Conservation (phyloP, 805 yeast species). For the Metschnikowia reukaufii region DNA sequence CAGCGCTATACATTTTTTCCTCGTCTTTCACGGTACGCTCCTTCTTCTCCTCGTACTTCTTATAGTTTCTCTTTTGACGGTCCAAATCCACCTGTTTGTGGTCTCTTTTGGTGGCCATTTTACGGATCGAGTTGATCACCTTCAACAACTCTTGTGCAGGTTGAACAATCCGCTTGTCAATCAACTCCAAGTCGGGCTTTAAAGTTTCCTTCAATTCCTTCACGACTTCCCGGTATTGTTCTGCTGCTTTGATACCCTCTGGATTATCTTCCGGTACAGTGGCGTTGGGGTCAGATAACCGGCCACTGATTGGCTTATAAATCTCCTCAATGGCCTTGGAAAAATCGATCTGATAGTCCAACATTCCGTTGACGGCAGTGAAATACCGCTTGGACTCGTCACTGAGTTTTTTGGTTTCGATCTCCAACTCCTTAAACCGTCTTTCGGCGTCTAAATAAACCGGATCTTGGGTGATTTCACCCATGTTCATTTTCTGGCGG, state of each 20-base stretch:
- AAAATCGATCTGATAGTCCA: slow-evolving; percentile 90
- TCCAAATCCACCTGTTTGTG: slow-evolving; percentile 95
- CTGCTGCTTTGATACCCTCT: slow-evolving; percentile 93
- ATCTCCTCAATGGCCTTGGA: slow-evolving; percentile 95
- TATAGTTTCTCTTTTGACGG: slow-evolving; percentile 68
- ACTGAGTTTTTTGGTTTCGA: slow-evolving; percentile 83
- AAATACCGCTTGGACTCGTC: slow-evolving; percentile 90
- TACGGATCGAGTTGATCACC: slow-evolving; percentile 79
- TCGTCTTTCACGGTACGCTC: slow-evolving; percentile 88
- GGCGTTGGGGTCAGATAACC: slow-evolving; percentile 85
- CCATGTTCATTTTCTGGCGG: slow-evolving; percentile 91
- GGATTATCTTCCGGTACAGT: slow-evolving; percentile 91
- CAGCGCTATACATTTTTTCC: slow-evolving; percentile 83
- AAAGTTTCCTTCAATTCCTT: slow-evolving; percentile 79
- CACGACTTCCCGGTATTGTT: slow-evolving; percentile 85
- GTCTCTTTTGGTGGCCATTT: slow-evolving; percentile 92
- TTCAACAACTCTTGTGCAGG: slow-evolving; percentile 91
- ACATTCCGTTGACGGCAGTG: slow-evolving; percentile 89
- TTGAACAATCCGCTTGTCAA: slow-evolving; percentile 82
- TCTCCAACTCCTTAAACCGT: slow-evolving; percentile 88
- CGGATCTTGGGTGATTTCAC: slow-evolving; percentile 59
- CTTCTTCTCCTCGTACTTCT: slow-evolving; percentile 76
- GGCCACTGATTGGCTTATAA: slow-evolving; percentile 93
- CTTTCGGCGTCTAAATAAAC: slow-evolving; percentile 96
- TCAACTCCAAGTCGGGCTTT: slow-evolving; percentile 90